A percentile compares a stretch with the other conserved stretches of the same genome.
phyloP scores from a whole-genome alignment of 2,329 filamentous ascomycete genomes.

The Xylariaceae sp. region DNA sequence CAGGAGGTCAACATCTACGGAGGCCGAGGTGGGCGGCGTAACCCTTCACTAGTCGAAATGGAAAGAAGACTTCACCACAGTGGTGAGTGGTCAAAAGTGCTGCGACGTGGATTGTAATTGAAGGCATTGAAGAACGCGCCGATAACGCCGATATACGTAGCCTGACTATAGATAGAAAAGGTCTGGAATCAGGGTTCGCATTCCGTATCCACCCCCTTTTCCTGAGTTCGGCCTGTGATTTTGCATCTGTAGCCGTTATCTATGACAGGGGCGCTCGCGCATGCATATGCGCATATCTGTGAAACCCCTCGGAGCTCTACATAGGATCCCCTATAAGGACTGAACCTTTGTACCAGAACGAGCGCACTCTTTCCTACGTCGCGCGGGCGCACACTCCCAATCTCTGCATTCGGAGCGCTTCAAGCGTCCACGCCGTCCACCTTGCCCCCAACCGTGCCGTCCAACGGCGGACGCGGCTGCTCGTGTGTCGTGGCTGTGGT shows the following conservation, averaged over 20 bases:
- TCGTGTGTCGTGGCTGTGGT: constrained; percentile 12
- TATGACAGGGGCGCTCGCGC: not conserved
- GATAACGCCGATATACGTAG: constrained; percentile 6
- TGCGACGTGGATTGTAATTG: not conserved
- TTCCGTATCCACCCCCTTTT: constrained; percentile 1
- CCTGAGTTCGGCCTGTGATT: not conserved
- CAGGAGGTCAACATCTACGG: not conserved
- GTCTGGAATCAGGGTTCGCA: constrained; percentile 8
- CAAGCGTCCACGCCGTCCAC: constrained; percentile 48
- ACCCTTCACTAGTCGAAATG: constrained; percentile 1
- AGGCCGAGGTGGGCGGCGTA: constrained; percentile 3
- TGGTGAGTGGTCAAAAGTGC: constrained; percentile 7
- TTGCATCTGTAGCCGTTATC: not conserved
- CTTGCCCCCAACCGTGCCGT: constrained; percentile 52
- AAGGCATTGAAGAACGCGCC: not conserved
- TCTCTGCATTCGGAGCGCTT: no score
- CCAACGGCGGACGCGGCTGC: constrained; percentile 43
- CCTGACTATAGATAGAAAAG: constrained; percentile 19
- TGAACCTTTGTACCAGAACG: no score
- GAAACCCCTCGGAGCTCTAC: no score
- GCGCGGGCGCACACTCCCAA: no score
- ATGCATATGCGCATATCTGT: no score
- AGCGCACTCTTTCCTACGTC: no score
- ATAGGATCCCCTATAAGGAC: no score
- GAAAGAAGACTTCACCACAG: not conserved